These are phyloP conservation scores for Canariomyces notabilis DNA, from an alignment of 2,329 filamentous ascomycete genomes.

Conservation along the genomic window DNA sequence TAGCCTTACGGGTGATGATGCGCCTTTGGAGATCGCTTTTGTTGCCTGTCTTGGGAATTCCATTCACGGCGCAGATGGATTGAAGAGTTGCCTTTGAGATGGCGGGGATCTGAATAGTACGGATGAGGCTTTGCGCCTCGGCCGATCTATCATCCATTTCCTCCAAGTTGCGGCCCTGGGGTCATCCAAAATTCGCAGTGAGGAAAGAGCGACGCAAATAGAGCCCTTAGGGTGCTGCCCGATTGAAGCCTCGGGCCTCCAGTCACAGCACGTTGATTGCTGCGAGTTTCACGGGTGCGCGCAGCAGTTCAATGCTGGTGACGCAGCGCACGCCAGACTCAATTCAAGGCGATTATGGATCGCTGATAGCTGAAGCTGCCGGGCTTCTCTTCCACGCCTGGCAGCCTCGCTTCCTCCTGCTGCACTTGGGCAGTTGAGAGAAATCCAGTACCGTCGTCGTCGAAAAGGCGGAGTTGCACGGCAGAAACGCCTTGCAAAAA, in stretches of 20 bases:
- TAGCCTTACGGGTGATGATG: conserved; percentile 71
- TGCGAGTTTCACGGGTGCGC: background rate
- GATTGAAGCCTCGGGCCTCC: background rate
- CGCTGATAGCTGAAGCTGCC: background rate
- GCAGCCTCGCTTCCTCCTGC: background rate
- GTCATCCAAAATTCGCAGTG: background rate
- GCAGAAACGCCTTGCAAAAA: conserved; percentile 17
- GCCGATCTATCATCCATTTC: conserved; percentile 22
- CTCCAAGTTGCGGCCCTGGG: background rate
- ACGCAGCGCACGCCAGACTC: background rate
- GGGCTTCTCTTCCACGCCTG: background rate
- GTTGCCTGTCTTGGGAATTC: conserved; percentile 72
- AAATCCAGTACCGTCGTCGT: conserved; percentile 18
- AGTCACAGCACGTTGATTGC: conserved; percentile 1
- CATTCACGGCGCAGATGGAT: conserved; percentile 68
- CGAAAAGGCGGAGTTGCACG: conserved; percentile 20
- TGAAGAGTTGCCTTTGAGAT: conserved; percentile 64
- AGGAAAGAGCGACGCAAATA: conserved; percentile 9
- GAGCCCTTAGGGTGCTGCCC: conserved; percentile 1
- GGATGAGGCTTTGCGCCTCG: conserved; percentile 43
- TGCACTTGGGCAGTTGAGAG: conserved; percentile 2
- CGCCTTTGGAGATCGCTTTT: conserved; percentile 78
- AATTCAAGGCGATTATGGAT: background rate
- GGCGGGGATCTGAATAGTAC: conserved; percentile 39
- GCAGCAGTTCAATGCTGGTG: background rate